phyloP scores from a whole-genome alignment of 306 rosid species.

The Lathyrus sativus region DNA sequence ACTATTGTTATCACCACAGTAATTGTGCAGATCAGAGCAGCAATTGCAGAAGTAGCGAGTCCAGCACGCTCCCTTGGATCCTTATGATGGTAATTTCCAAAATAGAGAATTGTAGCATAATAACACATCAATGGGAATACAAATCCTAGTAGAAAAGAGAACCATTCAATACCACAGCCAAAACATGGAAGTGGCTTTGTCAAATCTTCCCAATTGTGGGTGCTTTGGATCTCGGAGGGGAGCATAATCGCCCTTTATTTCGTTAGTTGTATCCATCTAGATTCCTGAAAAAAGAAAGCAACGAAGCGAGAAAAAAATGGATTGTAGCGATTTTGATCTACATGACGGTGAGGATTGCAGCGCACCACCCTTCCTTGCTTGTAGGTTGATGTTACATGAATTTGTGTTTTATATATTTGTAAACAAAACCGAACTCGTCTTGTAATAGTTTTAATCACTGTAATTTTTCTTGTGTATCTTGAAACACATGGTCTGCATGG shows the following conservation, averaged over 20 bases:
- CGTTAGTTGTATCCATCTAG: conserved; percentile 45
- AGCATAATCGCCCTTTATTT: conserved; percentile 40
- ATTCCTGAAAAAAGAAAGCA: too few species aligned
- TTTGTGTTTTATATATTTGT: too few species aligned
- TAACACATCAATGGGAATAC: conserved; percentile 79
- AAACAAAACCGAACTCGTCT: too few species aligned
- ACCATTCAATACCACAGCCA: conserved; percentile 68
- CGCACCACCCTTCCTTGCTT: too few species aligned
- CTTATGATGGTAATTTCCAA: conserved; percentile 71
- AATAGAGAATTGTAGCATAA: conserved; percentile 82
- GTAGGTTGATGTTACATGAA: too few species aligned
- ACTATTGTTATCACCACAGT: conserved; percentile 43
- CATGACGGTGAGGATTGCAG: too few species aligned
- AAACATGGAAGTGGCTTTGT: conserved; percentile 61
- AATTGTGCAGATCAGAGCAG: conserved; percentile 65
- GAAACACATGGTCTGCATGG: too few species aligned
- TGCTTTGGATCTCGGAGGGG: conserved; percentile 39
- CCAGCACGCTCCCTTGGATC: conserved; percentile 98
- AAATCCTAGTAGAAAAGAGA: conserved; percentile 77
- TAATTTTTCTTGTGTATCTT: too few species aligned
- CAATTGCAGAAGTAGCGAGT: conserved; percentile 92
- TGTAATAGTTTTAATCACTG: too few species aligned
- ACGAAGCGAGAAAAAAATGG: too few species aligned
- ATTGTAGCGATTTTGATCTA: too few species aligned
- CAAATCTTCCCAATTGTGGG: conserved; percentile 55